Conservation (phyloP, 148 eudicot genomes). For the Spergularia bocconei region DNA sequence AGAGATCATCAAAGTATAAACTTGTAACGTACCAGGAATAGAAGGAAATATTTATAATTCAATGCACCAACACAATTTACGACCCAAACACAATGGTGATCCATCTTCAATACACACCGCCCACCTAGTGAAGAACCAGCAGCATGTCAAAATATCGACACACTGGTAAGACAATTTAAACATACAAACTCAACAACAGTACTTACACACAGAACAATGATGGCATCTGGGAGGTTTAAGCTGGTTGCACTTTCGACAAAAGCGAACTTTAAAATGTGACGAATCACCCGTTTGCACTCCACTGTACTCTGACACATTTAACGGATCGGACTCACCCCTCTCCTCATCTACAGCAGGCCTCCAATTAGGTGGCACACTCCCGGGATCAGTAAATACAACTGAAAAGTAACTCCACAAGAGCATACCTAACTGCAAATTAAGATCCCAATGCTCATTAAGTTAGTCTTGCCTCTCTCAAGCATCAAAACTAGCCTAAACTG, state of each 20-base stretch:
- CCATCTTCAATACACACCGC: constrained; percentile 95
- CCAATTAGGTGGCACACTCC: constrained; percentile 94
- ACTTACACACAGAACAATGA: constrained; percentile 99
- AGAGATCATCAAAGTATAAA: neutral
- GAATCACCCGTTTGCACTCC: constrained; percentile 46
- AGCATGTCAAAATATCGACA: constrained; percentile 15
- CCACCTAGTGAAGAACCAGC: constrained; percentile 55
- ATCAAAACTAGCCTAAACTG: constrained; percentile 1
- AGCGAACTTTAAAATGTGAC: constrained; percentile 53
- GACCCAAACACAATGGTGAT: constrained; percentile 99
- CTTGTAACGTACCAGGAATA: constrained; percentile 69
- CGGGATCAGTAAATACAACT: constrained; percentile 90
- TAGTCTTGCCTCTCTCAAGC: neutral
- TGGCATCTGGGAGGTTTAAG: constrained; percentile 97
- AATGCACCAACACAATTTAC: constrained; percentile 97
- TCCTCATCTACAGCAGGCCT: constrained; percentile 83
- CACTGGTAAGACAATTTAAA: neutral
- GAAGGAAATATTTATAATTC: constrained; percentile 96
- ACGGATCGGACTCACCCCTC: constrained; percentile 67
- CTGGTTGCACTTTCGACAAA: constrained; percentile 92
- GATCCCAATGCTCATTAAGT: constrained; percentile 6
- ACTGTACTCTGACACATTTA: constrained; percentile 55
- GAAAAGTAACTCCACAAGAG: constrained; percentile 94
- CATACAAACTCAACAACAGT: constrained; percentile 3
- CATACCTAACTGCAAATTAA: constrained; percentile 73